These are phyloP conservation scores for Sarcodon sp. DNA, from an alignment of 768 basidiomycete species.

Conservation along the genomic window DNA sequence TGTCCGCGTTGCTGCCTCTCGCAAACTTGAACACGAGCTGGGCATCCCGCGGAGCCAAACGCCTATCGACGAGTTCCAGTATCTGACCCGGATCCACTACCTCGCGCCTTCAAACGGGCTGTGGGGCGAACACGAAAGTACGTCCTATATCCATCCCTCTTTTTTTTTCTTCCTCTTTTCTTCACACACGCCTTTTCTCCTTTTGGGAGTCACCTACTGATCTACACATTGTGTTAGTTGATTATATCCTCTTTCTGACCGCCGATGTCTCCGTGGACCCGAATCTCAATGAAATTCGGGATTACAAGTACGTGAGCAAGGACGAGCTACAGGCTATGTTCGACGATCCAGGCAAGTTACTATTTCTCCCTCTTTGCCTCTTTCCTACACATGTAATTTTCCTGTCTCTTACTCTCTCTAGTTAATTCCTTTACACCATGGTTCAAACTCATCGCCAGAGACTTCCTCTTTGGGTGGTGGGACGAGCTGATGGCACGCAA, in stretches of 20 bases:
- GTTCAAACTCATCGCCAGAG: conserved; percentile 97
- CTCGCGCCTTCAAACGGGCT: conserved; percentile 83
- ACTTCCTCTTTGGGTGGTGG: conserved; percentile 99
- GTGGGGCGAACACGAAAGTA: conserved; percentile 99
- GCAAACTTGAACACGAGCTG: conserved; percentile 94
- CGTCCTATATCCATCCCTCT: conserved; percentile 6
- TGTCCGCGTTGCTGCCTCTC: conserved; percentile 80
- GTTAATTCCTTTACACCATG: conserved; percentile 92
- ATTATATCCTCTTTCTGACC: conserved; percentile 94
- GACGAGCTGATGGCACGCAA: conserved; percentile 67
- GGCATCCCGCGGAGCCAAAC: conserved; percentile 78
- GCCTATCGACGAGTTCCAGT: conserved; percentile 79
- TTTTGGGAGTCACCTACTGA: neutral
- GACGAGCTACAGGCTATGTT: conserved; percentile 89
- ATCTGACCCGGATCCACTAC: conserved; percentile 94
- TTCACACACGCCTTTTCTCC: neutral
- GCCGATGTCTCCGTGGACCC: conserved; percentile 72
- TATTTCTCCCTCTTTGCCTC: conserved; percentile 1
- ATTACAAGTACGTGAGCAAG: conserved; percentile 84
- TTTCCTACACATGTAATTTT: conserved; percentile 1
- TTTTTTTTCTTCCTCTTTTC: neutral
- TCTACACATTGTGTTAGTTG: conserved; percentile 42
- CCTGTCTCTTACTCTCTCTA: no score
- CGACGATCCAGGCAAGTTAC: conserved; percentile 47
- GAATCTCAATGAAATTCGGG: conserved; percentile 86